Evolutionary conservation across 2,329 filamentous ascomycete species (phyloP).

Genomic region (Rhynchosporium agropyri): DNA sequence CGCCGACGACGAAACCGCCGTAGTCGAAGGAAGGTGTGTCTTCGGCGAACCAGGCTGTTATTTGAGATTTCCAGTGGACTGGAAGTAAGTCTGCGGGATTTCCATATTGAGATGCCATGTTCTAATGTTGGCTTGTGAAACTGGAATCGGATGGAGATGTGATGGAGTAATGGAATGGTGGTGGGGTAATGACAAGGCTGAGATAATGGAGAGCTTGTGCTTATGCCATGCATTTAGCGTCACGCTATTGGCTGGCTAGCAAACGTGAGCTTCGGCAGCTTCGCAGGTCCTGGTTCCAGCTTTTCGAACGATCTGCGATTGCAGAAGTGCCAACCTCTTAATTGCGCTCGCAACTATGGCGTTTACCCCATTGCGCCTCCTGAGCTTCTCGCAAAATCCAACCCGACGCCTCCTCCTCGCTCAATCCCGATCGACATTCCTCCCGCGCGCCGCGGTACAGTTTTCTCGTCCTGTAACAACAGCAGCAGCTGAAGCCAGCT

Average conservation of each 20-base stretch:
- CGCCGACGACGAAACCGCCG: conserved; percentile 93
- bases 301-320: neutral
- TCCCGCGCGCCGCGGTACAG: conserved; percentile 17
- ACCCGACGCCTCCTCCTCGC: conserved; percentile 21
- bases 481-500: conserved; percentile 38
- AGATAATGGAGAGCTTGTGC: neutral
- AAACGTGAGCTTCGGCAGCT: neutral
- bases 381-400: conserved; percentile 25
- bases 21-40: conserved; percentile 97
- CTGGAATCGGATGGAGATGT: neutral
- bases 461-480: conserved; percentile 32
- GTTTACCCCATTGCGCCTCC: conserved; percentile 26
- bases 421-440: conserved; percentile 26
- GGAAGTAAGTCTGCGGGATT: conserved; percentile 76
- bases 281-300: neutral
- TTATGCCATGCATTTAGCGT: conserved; percentile 6
- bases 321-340: conserved; percentile 1
- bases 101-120: conserved; percentile 50
- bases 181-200: conserved; percentile 5
- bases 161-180: neutral
- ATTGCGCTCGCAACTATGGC: conserved; percentile 27
- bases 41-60: conserved; percentile 88
- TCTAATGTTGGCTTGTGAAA: neutral
- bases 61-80: conserved; percentile 77
- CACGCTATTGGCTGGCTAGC: conserved; percentile 9